Evolutionary conservation across 192 early-diverging fungal species (phyloP).

Genomic region (Coemansia umbellata): DNA sequence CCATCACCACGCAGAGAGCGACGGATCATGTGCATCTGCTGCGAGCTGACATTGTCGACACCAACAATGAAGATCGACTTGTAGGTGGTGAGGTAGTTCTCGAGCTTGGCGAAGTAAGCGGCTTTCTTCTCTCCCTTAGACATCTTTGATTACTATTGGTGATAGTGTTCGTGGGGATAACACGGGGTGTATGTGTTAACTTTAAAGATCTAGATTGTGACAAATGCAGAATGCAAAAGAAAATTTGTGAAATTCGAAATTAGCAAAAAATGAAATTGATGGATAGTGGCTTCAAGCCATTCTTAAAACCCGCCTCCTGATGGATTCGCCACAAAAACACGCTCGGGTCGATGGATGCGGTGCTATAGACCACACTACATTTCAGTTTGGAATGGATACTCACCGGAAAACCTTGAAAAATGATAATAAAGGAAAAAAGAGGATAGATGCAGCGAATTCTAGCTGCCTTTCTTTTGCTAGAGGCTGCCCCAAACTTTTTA

Average conservation of each 20-base stretch:
- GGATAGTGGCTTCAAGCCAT: neutral
- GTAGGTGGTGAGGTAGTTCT: conserved; percentile 83
- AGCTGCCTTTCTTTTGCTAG: no score
- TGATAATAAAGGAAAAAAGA: neutral
- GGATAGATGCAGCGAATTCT: no score
- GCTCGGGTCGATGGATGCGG: neutral
- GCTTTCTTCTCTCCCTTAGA: conserved; percentile 78
- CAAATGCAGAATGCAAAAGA: no score
- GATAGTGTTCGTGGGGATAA: conserved; percentile 43
- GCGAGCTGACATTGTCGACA: conserved; percentile 99
- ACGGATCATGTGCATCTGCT: conserved; percentile 99
- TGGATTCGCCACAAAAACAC: neutral
- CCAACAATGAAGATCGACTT: conserved; percentile 98
- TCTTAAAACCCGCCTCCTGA: neutral
- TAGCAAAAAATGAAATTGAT: neutral
- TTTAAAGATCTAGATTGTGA: conserved; percentile 42
- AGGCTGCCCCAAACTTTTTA: no score
- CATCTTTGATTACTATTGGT: conserved; percentile 18
- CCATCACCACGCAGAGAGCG: conserved; percentile 83
- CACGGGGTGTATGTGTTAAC: conserved; percentile 17
- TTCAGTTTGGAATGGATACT: no score
- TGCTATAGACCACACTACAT: neutral
- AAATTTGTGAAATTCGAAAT: neutral
- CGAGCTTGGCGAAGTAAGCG: conserved; percentile 94
- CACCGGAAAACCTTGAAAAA: conserved; percentile 4